phyloP scores from a whole-genome alignment of 495 filamentous ascomycete species.

The Trichoderma orchidacearum region DNA sequence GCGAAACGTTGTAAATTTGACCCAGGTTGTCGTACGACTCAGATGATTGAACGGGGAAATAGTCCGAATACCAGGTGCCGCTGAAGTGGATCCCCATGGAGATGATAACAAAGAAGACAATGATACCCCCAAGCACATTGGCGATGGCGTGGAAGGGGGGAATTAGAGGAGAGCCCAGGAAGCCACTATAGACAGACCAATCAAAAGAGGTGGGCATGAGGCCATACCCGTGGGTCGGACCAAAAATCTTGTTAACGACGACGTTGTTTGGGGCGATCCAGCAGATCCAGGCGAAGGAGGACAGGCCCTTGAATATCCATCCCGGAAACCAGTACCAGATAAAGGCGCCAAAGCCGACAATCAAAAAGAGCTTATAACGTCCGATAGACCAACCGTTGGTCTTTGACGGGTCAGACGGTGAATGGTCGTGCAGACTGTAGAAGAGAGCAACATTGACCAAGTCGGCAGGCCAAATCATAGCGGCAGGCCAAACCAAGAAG shows the following conservation, averaged over 20 bases:
- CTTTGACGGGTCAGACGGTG: constrained; percentile 32
- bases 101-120: constrained; percentile 36
- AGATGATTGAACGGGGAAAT: constrained; percentile 40
- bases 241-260: constrained; percentile 57
- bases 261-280: constrained; percentile 51
- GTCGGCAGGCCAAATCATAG: constrained; percentile 51
- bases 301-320: constrained; percentile 42
- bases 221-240: constrained; percentile 46
- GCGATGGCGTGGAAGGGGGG: constrained; percentile 52
- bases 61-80: constrained; percentile 49
- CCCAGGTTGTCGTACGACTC: constrained; percentile 49
- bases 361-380: constrained; percentile 45
- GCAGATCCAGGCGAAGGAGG: constrained; percentile 46
- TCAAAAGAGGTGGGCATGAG: constrained; percentile 47
- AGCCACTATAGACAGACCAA: constrained; percentile 52
- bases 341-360: constrained; percentile 28
- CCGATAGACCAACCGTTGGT: constrained; percentile 45
- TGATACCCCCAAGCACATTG: constrained; percentile 43
- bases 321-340: constrained; percentile 48
- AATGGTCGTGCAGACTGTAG: constrained; percentile 44
- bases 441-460: constrained; percentile 48
- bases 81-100: constrained; percentile 47
- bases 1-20: constrained; percentile 37
- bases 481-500: constrained; percentile 41
- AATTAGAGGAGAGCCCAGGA: constrained; percentile 52